Percentiles rank a stretch among this genome's conserved stretches.
Conservation (phyloP, 2,329 filamentous ascomycete genomes). For the Ophiostoma triangulosporum region DNA sequence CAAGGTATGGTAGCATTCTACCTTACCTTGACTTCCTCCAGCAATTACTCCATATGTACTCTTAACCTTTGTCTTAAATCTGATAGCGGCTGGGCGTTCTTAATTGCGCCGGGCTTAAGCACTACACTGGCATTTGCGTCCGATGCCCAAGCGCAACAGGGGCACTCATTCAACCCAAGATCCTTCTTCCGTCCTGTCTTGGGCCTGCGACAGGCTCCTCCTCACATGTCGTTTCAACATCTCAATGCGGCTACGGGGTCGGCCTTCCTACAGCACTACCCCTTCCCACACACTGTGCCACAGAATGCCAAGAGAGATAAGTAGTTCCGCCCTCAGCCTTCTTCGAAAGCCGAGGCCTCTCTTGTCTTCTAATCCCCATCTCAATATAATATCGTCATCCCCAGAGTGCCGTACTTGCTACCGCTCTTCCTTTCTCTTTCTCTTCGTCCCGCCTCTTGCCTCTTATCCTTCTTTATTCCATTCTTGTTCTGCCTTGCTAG, state of each 20-base stretch:
- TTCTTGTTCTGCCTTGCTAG: constrained; percentile 17
- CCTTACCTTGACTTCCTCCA: too few species aligned
- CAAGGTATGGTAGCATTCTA: too few species aligned
- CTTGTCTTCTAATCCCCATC: constrained; percentile 2
- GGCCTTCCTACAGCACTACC: constrained; percentile 14
- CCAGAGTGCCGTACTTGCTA: constrained; percentile 7
- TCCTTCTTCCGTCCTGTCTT: constrained; percentile 9
- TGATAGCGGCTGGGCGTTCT: too few species aligned
- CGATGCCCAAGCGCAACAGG: too few species aligned
- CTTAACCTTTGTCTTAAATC: too few species aligned
- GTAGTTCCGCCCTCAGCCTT: constrained; percentile 5
- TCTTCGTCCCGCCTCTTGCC: constrained; percentile 7
- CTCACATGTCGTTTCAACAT: constrained; percentile 20
- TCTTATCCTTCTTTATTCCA: constrained; percentile 9
- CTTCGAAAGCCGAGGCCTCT: background rate
- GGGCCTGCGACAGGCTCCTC: constrained; percentile 17
- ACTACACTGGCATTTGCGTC: too few species aligned
- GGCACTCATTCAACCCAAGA: too few species aligned
- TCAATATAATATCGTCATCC: constrained; percentile 12
- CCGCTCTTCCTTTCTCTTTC: constrained; percentile 7
- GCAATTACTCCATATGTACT: too few species aligned
- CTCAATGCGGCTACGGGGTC: constrained; percentile 19
- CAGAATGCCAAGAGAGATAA: constrained; percentile 18
- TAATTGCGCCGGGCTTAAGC: too few species aligned
- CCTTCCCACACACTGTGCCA: too few species aligned